These are phyloP conservation scores for Lactarius indigo DNA, from an alignment of 768 basidiomycete species.

Conservation along the genomic window DNA sequence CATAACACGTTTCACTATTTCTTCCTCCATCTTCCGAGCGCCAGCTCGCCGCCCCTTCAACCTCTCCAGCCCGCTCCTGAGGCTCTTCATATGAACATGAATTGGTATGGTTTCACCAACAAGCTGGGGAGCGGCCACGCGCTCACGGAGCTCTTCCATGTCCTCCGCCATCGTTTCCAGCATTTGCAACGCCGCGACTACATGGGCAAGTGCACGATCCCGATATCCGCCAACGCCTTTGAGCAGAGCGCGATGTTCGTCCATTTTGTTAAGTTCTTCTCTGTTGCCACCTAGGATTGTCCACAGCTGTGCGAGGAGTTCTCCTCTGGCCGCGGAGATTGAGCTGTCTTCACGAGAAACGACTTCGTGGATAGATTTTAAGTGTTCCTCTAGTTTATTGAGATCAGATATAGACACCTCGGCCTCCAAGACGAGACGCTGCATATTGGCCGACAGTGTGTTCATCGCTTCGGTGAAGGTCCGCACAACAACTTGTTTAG, in stretches of 20 bases:
- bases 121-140: constrained; percentile 65
- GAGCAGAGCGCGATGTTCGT: constrained; percentile 51
- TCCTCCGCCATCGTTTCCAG: constrained; percentile 64
- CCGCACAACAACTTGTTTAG: constrained; percentile 44
- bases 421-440: constrained; percentile 63
- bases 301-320: constrained; percentile 67
- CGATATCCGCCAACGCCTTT: constrained; percentile 54
- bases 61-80: constrained; percentile 57
- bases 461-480: constrained; percentile 65
- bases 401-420: constrained; percentile 54
- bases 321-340: constrained; percentile 42
- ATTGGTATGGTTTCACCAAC: constrained; percentile 57
- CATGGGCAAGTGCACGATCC: constrained; percentile 58
- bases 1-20: constrained; percentile 33
- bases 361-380: constrained; percentile 54
- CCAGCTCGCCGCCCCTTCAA: constrained; percentile 55
- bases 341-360: constrained; percentile 54
- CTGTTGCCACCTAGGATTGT: constrained; percentile 63
- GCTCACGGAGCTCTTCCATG: constrained; percentile 72
- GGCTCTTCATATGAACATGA: constrained; percentile 74
- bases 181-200: constrained; percentile 60
- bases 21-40: constrained; percentile 46
- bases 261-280: constrained; percentile 44
- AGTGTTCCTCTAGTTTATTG: constrained; percentile 57
- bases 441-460: constrained; percentile 48